phyloP scores from a whole-genome alignment of 1,284 basidiomycete species.

The Austroboletus novae-zelandiae region DNA sequence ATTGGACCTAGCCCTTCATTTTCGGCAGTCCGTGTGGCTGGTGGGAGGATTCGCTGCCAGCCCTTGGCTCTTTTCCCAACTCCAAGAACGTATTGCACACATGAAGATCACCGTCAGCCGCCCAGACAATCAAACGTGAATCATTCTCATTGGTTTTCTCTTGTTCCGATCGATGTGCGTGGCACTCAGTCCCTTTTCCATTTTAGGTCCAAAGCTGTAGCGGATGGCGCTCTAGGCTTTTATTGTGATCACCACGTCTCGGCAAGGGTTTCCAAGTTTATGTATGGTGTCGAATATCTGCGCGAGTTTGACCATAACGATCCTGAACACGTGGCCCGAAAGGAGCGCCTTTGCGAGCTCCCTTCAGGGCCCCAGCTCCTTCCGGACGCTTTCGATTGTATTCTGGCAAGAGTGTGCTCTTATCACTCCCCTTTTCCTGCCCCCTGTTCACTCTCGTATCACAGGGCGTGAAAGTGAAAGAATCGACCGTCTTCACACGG shows the following conservation, averaged over 20 bases:
- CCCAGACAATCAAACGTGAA: conserved; percentile 73
- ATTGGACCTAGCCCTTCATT: conserved; percentile 8
- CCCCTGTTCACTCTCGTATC: conserved; percentile 7
- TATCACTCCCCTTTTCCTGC: conserved; percentile 1
- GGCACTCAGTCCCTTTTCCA: conserved; percentile 4
- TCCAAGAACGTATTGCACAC: conserved; percentile 60
- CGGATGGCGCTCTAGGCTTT: conserved; percentile 77
- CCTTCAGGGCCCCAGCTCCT: conserved; percentile 71
- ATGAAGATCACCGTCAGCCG: conserved; percentile 61
- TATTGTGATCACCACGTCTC: conserved; percentile 80
- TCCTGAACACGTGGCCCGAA: conserved; percentile 61
- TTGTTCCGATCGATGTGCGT: neutral
- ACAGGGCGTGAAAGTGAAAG: conserved; percentile 70
- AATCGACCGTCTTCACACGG: conserved; percentile 73
- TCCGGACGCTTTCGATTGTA: conserved; percentile 78
- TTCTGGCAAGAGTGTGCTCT: conserved; percentile 57
- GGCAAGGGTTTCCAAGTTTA: conserved; percentile 71
- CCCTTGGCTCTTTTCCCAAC: conserved; percentile 72
- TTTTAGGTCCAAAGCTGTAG: conserved; percentile 72
- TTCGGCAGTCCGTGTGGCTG: conserved; percentile 62
- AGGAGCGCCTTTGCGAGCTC: conserved; percentile 65
- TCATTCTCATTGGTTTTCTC: conserved; percentile 11
- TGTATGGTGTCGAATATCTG: conserved; percentile 78
- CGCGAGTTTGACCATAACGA: conserved; percentile 64
- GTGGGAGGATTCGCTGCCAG: conserved; percentile 80